Base-by-base conservation (phyloP, 2,329 filamentous ascomycete genomes). In the Pestalotiopsis sp. region DNA sequence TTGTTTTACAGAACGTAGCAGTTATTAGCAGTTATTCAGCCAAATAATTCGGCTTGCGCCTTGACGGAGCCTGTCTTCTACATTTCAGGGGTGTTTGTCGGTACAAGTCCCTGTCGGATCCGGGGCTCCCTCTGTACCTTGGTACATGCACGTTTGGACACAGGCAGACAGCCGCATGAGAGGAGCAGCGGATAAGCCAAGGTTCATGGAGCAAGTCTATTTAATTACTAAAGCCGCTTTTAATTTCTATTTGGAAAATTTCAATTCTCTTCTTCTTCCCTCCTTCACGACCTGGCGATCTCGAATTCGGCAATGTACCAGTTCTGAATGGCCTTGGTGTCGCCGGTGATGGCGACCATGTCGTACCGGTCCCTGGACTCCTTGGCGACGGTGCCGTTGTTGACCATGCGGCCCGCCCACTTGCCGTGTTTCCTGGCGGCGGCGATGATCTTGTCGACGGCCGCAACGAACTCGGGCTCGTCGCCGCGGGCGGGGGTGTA, bases 271-370 rank as follows among this genome's bases (percentile, higher is more conserved):
- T 2, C 9, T 11, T 14, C 3, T 2, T 23, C 25, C 23, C 31
- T n/a, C 38, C 60, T 36, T 63, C 60, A 63, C 4, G 60, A 63
- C n/a, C 25, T 11, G n/a, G 60, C 60, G 27, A 63, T 63, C 36
- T 63, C 60, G 17, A 63, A 63, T 36, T 63, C 60, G 60, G 60
- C 25, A 23, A 63, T 63, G 36, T 63, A 63, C 60, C 60, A 63
- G 36, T 63, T 63, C 27, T 63, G 60, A 63, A 63, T 63, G n/a
- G 60, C 60, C 60, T 63, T 63, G 38, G 60, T 63, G n/a, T 63
- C 60, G 36, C 60, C 60, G 17, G 60, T 63, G 14, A 63, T 41
- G 31, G 60, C 60, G 5, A 63, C 60, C 60, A 41, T 63, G 60
- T 63, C 60, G 36, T 63, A 63, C 60, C 20, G 25, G 13, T 23